phyloP scores from a whole-genome alignment of 306 rosid species.

The Vachellia collinsii region DNA sequence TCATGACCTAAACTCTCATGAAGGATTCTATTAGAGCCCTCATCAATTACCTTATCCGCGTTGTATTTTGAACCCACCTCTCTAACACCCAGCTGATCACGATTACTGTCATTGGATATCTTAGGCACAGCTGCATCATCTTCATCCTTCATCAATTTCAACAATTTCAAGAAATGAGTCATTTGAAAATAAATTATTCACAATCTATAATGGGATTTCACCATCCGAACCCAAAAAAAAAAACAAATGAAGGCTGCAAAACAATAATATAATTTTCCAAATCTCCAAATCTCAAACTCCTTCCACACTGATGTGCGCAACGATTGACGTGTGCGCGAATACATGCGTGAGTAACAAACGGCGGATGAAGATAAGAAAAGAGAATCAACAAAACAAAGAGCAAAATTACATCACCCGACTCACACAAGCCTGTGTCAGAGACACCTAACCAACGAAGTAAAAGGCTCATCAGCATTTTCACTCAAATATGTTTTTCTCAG shows the following conservation, averaged over 20 bases:
- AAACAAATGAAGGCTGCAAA: not conserved
- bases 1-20: conserved; percentile 4
- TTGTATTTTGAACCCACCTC: not conserved
- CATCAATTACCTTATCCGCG: conserved; percentile 5
- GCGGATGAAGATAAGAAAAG: not conserved
- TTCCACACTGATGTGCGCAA: not conserved
- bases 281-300: not conserved
- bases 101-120: conserved; percentile 3
- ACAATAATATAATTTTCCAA: not conserved
- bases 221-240: not conserved
- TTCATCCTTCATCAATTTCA: conserved; percentile 14
- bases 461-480: not conserved
- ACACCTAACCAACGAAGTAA: not conserved
- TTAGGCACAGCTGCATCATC: conserved; percentile 20
- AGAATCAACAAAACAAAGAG: not conserved
- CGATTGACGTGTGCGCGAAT: not conserved
- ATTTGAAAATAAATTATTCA: not conserved
- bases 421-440: not conserved
- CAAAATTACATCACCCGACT: not conserved
- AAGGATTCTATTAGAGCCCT: not conserved
- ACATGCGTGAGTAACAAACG: not conserved
- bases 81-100: conserved; percentile 7
- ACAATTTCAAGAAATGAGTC: not conserved
- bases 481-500: not conserved
- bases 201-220: not conserved